Evolutionary conservation across 768 basidiomycete species (phyloP).

Genomic region (Tulasnella sp.): DNA sequence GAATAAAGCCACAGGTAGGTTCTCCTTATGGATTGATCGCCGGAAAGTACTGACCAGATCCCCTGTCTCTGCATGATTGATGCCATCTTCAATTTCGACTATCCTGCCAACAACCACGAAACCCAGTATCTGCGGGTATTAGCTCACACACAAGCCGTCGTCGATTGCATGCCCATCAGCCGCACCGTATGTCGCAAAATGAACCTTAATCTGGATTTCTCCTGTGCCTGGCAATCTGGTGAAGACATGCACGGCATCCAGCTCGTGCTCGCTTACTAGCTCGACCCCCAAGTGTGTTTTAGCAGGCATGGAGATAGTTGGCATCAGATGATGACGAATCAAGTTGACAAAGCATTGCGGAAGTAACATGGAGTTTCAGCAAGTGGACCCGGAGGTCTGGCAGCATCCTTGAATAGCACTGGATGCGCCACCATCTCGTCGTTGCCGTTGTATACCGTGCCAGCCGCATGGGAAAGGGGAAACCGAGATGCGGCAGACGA

Average conservation of each 20-base stretch:
- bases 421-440: too few species aligned
- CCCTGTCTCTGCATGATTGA: slow-evolving; percentile 29
- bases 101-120: slow-evolving; percentile 33
- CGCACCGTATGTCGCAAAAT: slow-evolving; percentile 32
- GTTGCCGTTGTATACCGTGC: too few species aligned
- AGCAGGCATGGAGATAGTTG: neutral
- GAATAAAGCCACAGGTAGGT: slow-evolving; percentile 19
- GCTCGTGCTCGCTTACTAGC: slow-evolving; percentile 27
- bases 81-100: slow-evolving; percentile 28
- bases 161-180: slow-evolving; percentile 34
- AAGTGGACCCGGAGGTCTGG: too few species aligned
- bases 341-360: too few species aligned
- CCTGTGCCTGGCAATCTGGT: slow-evolving; percentile 29
- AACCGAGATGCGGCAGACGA: too few species aligned
- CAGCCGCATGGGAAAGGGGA: too few species aligned
- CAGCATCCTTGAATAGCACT: too few species aligned
- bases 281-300: slow-evolving; percentile 35
- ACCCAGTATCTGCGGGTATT: slow-evolving; percentile 32
- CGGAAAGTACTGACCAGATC: slow-evolving; percentile 28
- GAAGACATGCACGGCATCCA: slow-evolving; percentile 30
- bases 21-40: neutral
- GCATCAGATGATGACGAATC: too few species aligned
- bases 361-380: too few species aligned
- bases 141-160: slow-evolving; percentile 24
- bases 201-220: slow-evolving; percentile 35